Base-by-base conservation (phyloP, 2,329 filamentous ascomycete species). In the Epichloe uncinata region DNA sequence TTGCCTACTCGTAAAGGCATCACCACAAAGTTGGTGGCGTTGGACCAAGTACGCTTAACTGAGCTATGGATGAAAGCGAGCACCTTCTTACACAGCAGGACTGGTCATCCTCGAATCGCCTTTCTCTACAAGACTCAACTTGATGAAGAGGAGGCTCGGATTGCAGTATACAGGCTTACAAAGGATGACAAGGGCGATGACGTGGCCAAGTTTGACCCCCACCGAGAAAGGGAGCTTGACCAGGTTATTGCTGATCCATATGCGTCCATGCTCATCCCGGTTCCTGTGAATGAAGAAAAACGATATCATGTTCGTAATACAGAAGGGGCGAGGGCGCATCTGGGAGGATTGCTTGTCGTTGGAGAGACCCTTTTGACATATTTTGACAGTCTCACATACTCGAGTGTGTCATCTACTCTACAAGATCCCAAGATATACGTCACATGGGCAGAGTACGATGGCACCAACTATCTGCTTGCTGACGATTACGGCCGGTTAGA, bases 401-500 rank as follows among this genome's bases (percentile, higher is more conserved):
- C 81, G 35, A 75, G 75, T 12, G 75, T 88, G 12, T 78, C 82
- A 16, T 75, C 81, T 8, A 69, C 74, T 0, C 68, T 96, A 2
- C 73, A 79, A 1, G 82, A 91, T 50, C 79, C 89, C 0, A 88
- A 85, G 3, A 83, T 95, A 36, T 97, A 94, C 58, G 84, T 93
- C n/a, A 82, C 88, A 2, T 98, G 91, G 90, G 85, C 86, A 54
- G 80, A 84, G 58, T 82, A 93, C 47, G 87, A 97, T 59, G 79
- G 81, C 22, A 82, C 84, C 38, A 78, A 84, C 59, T 97, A 89
- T 69, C 73, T 96, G n/a, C 69, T 98, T 2, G 89, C 85, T 1
- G 93, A 98, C 62, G 89, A 96, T 58, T 96, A 93, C 61, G 91
- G 93, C 15, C 78, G 77, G 46, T 66, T 98, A 22, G 89, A 91